These are phyloP conservation scores for Apiospora phragmitis DNA, from an alignment of 2,329 filamentous ascomycete genomes.

Conservation along the genomic window DNA sequence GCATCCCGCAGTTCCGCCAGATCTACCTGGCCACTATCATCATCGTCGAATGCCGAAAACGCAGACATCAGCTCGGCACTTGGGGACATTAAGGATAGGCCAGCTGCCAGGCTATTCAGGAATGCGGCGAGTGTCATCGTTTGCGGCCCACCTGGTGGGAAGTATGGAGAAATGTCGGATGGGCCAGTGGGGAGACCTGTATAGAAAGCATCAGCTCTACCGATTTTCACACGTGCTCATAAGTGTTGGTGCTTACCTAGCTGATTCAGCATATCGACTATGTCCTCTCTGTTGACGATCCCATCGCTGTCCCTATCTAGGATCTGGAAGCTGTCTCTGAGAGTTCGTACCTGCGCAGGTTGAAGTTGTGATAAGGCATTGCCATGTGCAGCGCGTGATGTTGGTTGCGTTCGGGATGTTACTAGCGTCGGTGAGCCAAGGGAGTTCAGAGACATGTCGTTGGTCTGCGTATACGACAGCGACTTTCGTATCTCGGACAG, in stretches of 20 bases:
- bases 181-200: constrained; percentile 72
- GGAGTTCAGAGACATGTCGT: constrained; percentile 21
- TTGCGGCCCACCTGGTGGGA: constrained; percentile 69
- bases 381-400: constrained; percentile 42
- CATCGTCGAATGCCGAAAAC: constrained; percentile 93
- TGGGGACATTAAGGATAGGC: constrained; percentile 74
- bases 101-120: constrained; percentile 75
- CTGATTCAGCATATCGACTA: constrained; percentile 84
- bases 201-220: not conserved
- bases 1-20: constrained; percentile 80
- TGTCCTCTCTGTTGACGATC: constrained; percentile 76
- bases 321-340: constrained; percentile 92
- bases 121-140: constrained; percentile 84
- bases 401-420: constrained; percentile 30
- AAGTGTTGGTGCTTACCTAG: constrained; percentile 58
- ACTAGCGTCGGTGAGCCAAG: constrained; percentile 37
- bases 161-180: constrained; percentile 76
- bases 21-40: constrained; percentile 92
- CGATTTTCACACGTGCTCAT: not conserved
- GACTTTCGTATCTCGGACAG: constrained; percentile 34
- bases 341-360: constrained; percentile 77
- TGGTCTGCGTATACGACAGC: constrained; percentile 20
- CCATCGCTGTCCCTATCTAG: constrained; percentile 89
- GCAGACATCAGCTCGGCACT: constrained; percentile 81
- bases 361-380: constrained; percentile 72